Base-by-base conservation (phyloP, 352 stramenopile species). In the Pythium angustatum region DNA sequence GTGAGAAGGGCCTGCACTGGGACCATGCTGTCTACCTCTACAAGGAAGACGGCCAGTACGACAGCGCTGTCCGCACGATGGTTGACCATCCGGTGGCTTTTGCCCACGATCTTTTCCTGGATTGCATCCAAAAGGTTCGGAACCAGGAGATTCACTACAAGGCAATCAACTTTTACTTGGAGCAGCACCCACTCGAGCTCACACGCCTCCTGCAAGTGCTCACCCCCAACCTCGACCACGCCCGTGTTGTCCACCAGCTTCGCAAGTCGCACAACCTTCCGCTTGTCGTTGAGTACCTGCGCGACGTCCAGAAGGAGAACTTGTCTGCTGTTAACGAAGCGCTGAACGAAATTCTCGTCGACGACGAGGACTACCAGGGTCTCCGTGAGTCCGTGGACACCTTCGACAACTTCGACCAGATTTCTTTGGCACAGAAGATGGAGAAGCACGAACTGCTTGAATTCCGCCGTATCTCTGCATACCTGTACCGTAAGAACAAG, bases 91-190 rank as follows among this genome's bases (percentile, higher is more conserved):
- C 90, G 1, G 86, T 96, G 51, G 93, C 96, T 19, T 99, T 98
- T 75, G 90, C 98, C 26, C 97, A 99, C 76, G 97, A 99, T 54
- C 77, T 99, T 22, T 99, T 99, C 88, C 81, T 99, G 53, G 97
- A 99, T 68, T 98, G 96, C 70, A 98, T 99, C 69, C 88, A 98
- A 62, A 99, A 99, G 86, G 97, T 99, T 38, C 94, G 97, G 66
- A 99, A 99, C 84, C 92, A 98, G 67, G 98, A 99, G 79, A 96
- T 99, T 33, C 98, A 99, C 85, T 99, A 99, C 96, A 99, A 99
- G 81, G 96, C 97, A 50, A 98, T 99, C 67, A 92, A 96, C 68
- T 99, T 99, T 69, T 99, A 99, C 78, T 76, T 99, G 24, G 90
- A 98, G 48, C 90, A 98, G 76, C 94, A 99, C 72, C 98, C 97